Evolutionary conservation across 2,329 filamentous ascomycete species (phyloP).

Genomic region (Biscogniauxia marginata): DNA sequence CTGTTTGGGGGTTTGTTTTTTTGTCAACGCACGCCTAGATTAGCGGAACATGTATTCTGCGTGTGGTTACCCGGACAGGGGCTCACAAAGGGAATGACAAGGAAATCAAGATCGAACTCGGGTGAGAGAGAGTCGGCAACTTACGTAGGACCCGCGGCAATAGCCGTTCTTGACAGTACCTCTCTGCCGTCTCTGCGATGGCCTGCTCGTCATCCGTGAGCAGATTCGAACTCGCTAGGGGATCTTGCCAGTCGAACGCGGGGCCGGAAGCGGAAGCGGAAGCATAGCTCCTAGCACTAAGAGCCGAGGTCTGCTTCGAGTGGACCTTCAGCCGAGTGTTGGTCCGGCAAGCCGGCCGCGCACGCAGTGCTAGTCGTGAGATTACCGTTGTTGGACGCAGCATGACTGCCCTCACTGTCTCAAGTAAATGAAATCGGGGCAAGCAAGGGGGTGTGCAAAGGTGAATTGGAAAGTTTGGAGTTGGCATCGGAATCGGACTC

Average conservation of each 20-base stretch:
- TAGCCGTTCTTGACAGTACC: slow-evolving; percentile 90
- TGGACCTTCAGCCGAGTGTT: slow-evolving; percentile 9
- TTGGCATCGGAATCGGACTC: no score
- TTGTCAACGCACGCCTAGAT: slow-evolving; percentile 1
- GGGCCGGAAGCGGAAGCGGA: slow-evolving; percentile 24
- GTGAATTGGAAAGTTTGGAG: no score
- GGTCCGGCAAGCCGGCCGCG: neutral
- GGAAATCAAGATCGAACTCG: neutral
- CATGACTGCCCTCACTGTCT: slow-evolving; percentile 20
- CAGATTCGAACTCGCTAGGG: slow-evolving; percentile 70
- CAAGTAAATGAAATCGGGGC: slow-evolving; percentile 12
- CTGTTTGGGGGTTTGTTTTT: slow-evolving; percentile 9
- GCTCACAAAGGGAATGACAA: neutral
- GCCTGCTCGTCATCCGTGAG: slow-evolving; percentile 89
- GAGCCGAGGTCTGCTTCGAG: slow-evolving; percentile 8
- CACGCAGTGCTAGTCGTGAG: slow-evolving; percentile 17
- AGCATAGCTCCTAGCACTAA: slow-evolving; percentile 25
- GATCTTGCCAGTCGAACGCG: slow-evolving; percentile 88
- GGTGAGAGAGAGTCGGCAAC: slow-evolving; percentile 26
- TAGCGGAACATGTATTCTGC: slow-evolving; percentile 4
- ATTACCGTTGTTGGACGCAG: slow-evolving; percentile 21
- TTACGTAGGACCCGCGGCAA: slow-evolving; percentile 81
- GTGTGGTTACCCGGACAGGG: neutral
- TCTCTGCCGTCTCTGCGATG: slow-evolving; percentile 85
- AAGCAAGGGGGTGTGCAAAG: no score